Conservation (phyloP, 352 stramenopile genomes). For the Phytophthora parvispora region DNA sequence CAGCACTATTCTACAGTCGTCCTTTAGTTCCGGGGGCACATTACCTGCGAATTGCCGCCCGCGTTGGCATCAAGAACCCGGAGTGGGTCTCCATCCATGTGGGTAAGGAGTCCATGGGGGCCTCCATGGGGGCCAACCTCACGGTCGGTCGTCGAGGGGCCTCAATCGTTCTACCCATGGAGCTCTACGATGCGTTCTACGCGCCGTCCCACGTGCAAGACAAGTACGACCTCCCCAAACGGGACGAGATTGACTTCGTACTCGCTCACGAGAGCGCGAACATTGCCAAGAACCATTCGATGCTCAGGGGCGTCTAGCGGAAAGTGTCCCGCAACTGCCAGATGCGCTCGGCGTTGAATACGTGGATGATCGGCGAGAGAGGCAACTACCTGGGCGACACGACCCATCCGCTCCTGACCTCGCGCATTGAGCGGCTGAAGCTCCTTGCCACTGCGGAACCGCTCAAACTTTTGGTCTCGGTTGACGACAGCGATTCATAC, state of each 20-base stretch:
- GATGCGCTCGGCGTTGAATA: constrained; percentile 64
- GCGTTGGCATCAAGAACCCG: constrained; percentile 74
- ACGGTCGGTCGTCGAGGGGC: constrained; percentile 64
- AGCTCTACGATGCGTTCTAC: constrained; percentile 88
- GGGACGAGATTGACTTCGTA: constrained; percentile 87
- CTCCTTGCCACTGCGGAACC: constrained; percentile 41
- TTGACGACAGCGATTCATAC: constrained; percentile 16
- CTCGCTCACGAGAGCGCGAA: constrained; percentile 86
- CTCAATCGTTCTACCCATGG: constrained; percentile 77
- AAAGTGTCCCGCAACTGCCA: constrained; percentile 82
- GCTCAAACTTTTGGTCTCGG: constrained; percentile 12
- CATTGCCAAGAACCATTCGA: constrained; percentile 85
- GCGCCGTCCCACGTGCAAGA: constrained; percentile 51
- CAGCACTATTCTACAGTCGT: no score
- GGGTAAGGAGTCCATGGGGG: constrained; percentile 65
- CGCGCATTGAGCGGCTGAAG: constrained; percentile 75
- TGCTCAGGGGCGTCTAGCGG: constrained; percentile 73
- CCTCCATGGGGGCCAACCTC: constrained; percentile 73
- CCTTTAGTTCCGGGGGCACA: constrained; percentile 75
- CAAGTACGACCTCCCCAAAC: constrained; percentile 67
- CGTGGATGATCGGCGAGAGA: constrained; percentile 77
- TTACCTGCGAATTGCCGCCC: constrained; percentile 72
- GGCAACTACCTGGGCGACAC: constrained; percentile 89
- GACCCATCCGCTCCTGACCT: constrained; percentile 79
- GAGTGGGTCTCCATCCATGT: constrained; percentile 78